Percentiles rank a stretch among this genome's conserved stretches.
phyloP scores from a whole-genome alignment of 805 yeast genomes.

The Candida qinlingensis region DNA sequence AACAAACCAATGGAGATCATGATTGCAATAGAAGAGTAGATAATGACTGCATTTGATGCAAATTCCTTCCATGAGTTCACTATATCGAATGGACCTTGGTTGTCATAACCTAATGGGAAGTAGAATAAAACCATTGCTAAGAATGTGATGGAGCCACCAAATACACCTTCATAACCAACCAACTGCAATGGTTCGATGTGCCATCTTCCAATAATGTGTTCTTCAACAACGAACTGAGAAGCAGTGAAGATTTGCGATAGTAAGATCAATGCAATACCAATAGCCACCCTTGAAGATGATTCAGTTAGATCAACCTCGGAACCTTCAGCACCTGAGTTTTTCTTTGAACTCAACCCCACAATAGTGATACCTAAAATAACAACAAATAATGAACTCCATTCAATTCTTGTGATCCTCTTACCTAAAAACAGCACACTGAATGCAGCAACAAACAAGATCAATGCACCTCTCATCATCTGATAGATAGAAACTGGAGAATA shows the following conservation, averaged over 20 bases:
- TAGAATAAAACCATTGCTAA: slow-evolving; percentile 40
- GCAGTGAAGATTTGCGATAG: slow-evolving; percentile 67
- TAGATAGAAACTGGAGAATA: slow-evolving; percentile 75
- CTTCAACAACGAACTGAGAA: slow-evolving; percentile 73
- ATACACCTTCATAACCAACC: slow-evolving; percentile 73
- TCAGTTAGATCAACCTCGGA: neutral
- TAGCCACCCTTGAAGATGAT: slow-evolving; percentile 27
- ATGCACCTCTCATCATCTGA: slow-evolving; percentile 81
- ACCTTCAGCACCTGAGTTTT: slow-evolving; percentile 14
- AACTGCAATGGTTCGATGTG: slow-evolving; percentile 55
- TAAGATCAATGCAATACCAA: slow-evolving; percentile 57
- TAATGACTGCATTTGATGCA: slow-evolving; percentile 36
- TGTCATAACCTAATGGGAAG: slow-evolving; percentile 33
- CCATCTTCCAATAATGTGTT: slow-evolving; percentile 50
- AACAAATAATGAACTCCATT: slow-evolving; percentile 63
- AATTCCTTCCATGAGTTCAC: slow-evolving; percentile 44
- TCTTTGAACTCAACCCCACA: slow-evolving; percentile 68
- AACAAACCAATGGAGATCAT: slow-evolving; percentile 70
- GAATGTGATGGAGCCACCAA: slow-evolving; percentile 47
- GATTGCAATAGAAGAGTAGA: slow-evolving; percentile 52
- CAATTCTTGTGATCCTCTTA: slow-evolving; percentile 48
- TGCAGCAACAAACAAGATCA: slow-evolving; percentile 70
- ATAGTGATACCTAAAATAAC: slow-evolving; percentile 65
- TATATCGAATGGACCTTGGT: slow-evolving; percentile 47
- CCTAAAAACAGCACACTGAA: slow-evolving; percentile 60